Conservation (phyloP, 2,329 filamentous ascomycete species). For the Calonectria pauciramosa region DNA sequence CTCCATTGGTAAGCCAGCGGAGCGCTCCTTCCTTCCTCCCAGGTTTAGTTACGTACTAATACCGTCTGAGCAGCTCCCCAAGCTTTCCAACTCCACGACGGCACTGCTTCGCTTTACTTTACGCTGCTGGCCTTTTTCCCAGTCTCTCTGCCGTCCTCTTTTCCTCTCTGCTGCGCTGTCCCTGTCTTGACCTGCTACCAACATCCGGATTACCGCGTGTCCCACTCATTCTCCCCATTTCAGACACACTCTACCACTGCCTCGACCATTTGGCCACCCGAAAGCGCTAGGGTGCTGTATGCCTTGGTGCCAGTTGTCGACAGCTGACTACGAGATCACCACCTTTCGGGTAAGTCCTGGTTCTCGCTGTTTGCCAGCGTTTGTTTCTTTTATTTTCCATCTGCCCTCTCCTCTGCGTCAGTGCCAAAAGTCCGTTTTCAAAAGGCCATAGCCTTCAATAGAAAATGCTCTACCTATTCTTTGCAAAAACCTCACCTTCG, state of each 20-base stretch:
- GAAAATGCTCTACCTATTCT: background rate
- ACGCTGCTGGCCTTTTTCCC: background rate
- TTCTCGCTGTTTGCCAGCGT: slow-evolving; percentile 14
- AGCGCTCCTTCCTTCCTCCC: background rate
- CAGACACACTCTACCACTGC: slow-evolving; percentile 24
- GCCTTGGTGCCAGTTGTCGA: slow-evolving; percentile 52
- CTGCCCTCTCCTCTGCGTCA: background rate
- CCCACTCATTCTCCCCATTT: background rate
- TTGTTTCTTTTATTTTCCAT: background rate
- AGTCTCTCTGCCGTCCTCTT: background rate
- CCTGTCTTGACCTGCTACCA: slow-evolving; percentile 5
- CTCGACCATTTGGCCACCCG: slow-evolving; percentile 39
- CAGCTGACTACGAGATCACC: slow-evolving; percentile 44
- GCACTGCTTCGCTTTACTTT: background rate
- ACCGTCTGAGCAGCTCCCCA: background rate
- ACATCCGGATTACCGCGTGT: background rate
- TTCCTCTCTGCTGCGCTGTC: background rate
- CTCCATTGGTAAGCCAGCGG: background rate
- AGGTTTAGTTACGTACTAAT: background rate
- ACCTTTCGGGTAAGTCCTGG: slow-evolving; percentile 48
- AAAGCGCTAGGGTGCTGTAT: slow-evolving; percentile 51
- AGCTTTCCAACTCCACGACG: background rate
- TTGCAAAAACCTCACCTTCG: background rate
- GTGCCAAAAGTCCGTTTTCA: background rate
- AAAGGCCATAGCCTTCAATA: background rate